Conservation (phyloP, 148 eudicot genomes). For the Gaultheria prostrata region DNA sequence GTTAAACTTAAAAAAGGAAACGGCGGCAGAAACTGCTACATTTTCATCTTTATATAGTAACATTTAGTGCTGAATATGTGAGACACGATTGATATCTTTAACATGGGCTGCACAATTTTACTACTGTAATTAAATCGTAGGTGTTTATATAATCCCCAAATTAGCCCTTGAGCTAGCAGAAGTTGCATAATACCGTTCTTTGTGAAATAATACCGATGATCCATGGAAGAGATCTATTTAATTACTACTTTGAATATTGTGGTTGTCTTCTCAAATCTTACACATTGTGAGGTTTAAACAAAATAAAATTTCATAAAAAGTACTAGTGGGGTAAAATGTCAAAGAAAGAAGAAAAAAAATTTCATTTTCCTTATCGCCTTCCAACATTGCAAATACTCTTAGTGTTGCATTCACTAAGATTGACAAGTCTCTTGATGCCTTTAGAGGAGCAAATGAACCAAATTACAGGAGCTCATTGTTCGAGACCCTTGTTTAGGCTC, state of each 20-base stretch:
- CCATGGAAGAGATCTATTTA: too few species aligned
- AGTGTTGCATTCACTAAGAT: neutral
- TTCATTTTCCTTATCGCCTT: too few species aligned
- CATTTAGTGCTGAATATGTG: neutral
- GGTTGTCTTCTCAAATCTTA: too few species aligned
- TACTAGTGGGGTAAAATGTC: neutral
- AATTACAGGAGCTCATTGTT: neutral
- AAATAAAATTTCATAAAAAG: too few species aligned
- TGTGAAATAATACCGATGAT: too few species aligned
- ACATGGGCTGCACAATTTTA: neutral
- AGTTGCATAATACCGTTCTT: too few species aligned
- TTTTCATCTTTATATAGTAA: neutral
- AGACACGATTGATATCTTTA: neutral
- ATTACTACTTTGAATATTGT: too few species aligned
- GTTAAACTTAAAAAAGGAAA: neutral
- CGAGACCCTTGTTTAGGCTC: neutral
- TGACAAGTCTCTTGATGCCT: neutral
- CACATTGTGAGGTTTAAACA: too few species aligned
- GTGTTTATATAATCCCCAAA: too few species aligned
- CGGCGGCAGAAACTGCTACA: neutral
- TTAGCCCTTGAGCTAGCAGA: too few species aligned
- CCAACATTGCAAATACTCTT: neutral
- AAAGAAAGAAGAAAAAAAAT: neutral
- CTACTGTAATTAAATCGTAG: too few species aligned
- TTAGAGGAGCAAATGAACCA: neutral